Base-by-base conservation (phyloP, 306 rosid genomes). In the Cicer bijugum region DNA sequence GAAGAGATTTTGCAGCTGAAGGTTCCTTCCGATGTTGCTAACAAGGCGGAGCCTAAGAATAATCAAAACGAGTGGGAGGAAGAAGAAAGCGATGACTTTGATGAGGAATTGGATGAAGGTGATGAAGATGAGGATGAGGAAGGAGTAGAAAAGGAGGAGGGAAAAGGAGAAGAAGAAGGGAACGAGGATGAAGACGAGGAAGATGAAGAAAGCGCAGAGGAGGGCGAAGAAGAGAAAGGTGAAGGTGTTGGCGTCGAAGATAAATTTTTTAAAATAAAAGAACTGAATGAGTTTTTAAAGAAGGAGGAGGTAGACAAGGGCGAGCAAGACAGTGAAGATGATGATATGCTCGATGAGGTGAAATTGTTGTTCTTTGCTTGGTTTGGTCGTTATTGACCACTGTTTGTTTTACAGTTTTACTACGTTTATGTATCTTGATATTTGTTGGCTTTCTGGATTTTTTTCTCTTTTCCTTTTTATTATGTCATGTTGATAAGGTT, bases 161-260 rank as follows among this genome's bases (percentile, higher is more conserved):
- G n/a, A 15, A 48, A 50, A 0, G 85, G 28, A 2, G 81, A 45
- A 2, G 74, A 69, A 0, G 71, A 59, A 0, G 89, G 53, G 0
- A 65, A 55, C 1, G 81, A 23, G 0, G 75, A 56, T 4, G 83
- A 69, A 2, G 86, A 42, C 0, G 78, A 71, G 0, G 75, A 51
- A 0, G 60, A 59, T 1, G 83, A 14, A 0, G 47, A 56, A 6
- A 80, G 43, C 5, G 77, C 80, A 1, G 72, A 60, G 38, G 2
- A 57, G 43, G 48, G 15, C 2, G 82, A 68, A 9, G 50, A 58
- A 47, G 77, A 71, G 15, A 58, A 75, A 47, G 85, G 52, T 10
- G 82, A 82, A n/a, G 79, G 62, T 58, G 88, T 71, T 76, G 92
- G 84, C 11, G 82, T 94, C 69, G 97, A 89, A 28, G 98, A 94